Conservation (phyloP, 495 filamentous ascomycete species). For the Cercophora newfieldiana region DNA sequence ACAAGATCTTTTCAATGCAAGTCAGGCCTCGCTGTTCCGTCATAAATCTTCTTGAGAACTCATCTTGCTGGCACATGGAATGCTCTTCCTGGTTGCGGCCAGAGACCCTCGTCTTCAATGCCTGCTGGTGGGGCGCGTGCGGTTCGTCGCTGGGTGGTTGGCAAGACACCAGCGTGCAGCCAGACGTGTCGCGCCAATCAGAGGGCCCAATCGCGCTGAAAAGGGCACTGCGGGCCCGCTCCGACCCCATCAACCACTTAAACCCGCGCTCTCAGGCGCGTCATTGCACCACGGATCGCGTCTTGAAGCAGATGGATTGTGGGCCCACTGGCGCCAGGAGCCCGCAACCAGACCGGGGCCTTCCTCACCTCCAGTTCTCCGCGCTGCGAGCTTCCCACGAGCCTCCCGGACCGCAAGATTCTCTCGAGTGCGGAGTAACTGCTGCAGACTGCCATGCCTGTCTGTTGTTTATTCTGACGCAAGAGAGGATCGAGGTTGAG, state of each 20-base stretch:
- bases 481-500: neutral
- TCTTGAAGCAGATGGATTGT: slow-evolving; percentile 15
- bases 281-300: slow-evolving; percentile 32
- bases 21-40: too few species aligned
- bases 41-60: too few species aligned
- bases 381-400: neutral
- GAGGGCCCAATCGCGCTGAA: slow-evolving; percentile 18
- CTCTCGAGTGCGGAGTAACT: neutral
- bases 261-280: slow-evolving; percentile 21
- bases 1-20: too few species aligned
- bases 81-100: neutral
- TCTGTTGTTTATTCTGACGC: neutral
- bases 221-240: neutral
- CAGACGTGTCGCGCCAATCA: slow-evolving; percentile 27
- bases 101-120: neutral
- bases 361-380: slow-evolving; percentile 6
- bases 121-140: neutral
- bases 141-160: slow-evolving; percentile 17
- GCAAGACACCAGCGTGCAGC: neutral
- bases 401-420: neutral
- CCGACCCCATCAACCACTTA: slow-evolving; percentile 17
- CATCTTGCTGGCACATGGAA: neutral
- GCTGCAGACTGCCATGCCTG: neutral
- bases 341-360: neutral
- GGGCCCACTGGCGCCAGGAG: neutral